These are phyloP conservation scores for Tuber melanosporum DNA, from an alignment of 495 filamentous ascomycete species.

Conservation along the genomic window DNA sequence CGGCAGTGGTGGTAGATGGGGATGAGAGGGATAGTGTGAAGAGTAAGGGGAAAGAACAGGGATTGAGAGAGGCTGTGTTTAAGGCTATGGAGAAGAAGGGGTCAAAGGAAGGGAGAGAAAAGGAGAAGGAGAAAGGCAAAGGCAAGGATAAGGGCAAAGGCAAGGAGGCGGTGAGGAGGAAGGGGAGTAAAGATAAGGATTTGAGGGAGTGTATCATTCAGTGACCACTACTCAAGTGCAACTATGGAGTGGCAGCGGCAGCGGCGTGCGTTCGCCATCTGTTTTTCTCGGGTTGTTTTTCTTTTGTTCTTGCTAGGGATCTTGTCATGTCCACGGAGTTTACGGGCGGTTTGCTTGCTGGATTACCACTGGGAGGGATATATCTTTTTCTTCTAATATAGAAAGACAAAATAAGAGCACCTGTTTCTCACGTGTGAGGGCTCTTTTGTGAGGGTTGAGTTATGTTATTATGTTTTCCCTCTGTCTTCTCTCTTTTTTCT, in stretches of 20 bases:
- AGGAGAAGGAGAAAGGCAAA: constrained; percentile 26
- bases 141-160: constrained; percentile 22
- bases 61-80: constrained; percentile 45
- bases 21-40: constrained; percentile 42
- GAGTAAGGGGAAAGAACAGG: constrained; percentile 45
- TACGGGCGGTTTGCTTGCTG: background rate
- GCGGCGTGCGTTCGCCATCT: background rate
- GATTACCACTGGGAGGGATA: constrained; percentile 1
- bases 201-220: constrained; percentile 31
- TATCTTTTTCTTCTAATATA: background rate
- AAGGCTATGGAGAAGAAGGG: constrained; percentile 43
- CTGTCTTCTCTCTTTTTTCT: background rate
- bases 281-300: background rate
- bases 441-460: background rate
- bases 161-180: constrained; percentile 16
- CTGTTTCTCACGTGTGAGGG: background rate
- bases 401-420: background rate
- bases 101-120: constrained; percentile 23
- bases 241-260: background rate
- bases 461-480: background rate
- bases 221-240: constrained; percentile 2
- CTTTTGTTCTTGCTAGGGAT: background rate
- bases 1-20: constrained; percentile 46
- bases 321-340: background rate
- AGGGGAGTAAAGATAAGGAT: constrained; percentile 26